Evolutionary conservation across 2,329 filamentous ascomycete species (phyloP).

Genomic region (Colletotrichum caudatum): DNA sequence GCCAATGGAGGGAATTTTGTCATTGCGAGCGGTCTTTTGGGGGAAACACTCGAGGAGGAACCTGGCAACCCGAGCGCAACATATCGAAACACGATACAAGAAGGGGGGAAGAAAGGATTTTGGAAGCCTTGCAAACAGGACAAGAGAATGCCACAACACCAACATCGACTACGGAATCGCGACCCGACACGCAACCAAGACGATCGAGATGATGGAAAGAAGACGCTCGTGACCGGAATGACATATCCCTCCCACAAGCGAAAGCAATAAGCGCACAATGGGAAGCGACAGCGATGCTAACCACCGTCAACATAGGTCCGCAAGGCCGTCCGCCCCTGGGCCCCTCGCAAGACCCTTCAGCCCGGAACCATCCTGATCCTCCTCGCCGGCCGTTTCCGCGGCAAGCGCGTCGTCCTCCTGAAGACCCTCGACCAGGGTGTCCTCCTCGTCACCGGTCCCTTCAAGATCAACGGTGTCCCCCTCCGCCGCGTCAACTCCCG

Average conservation of each 20-base stretch:
- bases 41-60: conserved; percentile 5
- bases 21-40: conserved; percentile 30
- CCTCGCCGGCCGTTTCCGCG: conserved; percentile 98
- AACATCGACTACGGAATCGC: background rate
- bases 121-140: background rate
- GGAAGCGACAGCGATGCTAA: conserved; percentile 21
- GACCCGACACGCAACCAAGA: conserved; percentile 6
- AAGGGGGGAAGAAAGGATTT: background rate
- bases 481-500: conserved; percentile 93
- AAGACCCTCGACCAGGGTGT: conserved; percentile 98
- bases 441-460: conserved; percentile 98
- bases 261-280: conserved; percentile 2
- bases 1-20: conserved; percentile 9
- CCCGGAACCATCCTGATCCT: conserved; percentile 98
- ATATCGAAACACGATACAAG: conserved; percentile 14
- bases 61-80: conserved; percentile 17
- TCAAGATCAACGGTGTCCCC: conserved; percentile 99
- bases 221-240: conserved; percentile 33
- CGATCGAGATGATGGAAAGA: background rate
- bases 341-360: conserved; percentile 88
- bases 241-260: conserved; percentile 18
- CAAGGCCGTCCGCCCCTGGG: conserved; percentile 90
- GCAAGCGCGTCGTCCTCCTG: conserved; percentile 99
- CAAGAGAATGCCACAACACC: background rate
- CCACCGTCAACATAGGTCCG: conserved; percentile 74